These are phyloP conservation scores for Cinnamomum chago DNA, from an alignment of 164 flowering plant genomes.

Conservation along the genomic window DNA sequence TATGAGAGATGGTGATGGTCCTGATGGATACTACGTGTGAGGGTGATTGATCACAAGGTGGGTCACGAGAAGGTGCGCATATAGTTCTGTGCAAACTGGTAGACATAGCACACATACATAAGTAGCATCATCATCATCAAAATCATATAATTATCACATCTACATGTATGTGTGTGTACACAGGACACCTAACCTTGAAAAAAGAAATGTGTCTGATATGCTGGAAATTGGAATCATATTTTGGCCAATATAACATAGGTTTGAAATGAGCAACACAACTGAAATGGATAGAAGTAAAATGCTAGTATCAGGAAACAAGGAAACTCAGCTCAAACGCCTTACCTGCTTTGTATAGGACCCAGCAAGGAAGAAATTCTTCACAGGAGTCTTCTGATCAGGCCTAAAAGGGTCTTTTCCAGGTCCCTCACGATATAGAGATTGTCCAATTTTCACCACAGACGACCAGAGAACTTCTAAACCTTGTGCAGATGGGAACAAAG, in stretches of 20 bases:
- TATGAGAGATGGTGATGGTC: no score
- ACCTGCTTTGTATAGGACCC: constrained; percentile 99
- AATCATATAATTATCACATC: no score
- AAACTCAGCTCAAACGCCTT: background rate
- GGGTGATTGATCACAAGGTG: no score
- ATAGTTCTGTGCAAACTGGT: no score
- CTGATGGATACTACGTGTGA: no score
- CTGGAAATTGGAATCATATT: no score
- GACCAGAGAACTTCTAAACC: constrained; percentile 90
- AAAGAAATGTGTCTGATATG: no score
- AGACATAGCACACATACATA: no score
- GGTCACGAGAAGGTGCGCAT: no score
- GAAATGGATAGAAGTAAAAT: background rate
- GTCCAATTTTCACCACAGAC: constrained; percentile 90
- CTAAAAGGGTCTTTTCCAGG: constrained; percentile 96
- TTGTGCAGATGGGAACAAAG: constrained; percentile 84
- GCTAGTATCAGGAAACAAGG: background rate
- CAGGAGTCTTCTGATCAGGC: constrained; percentile 92
- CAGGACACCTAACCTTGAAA: no score
- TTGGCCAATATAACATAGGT: background rate
- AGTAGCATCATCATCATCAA: no score
- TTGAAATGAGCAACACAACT: background rate
- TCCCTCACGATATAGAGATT: constrained; percentile 88
- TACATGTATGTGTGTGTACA: no score
- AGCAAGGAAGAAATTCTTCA: constrained; percentile 87